Percentiles rank a stretch among this genome's conserved stretches.
phyloP scores from a whole-genome alignment of 495 filamentous ascomycete species.

The Beverwykella pulmonaria region DNA sequence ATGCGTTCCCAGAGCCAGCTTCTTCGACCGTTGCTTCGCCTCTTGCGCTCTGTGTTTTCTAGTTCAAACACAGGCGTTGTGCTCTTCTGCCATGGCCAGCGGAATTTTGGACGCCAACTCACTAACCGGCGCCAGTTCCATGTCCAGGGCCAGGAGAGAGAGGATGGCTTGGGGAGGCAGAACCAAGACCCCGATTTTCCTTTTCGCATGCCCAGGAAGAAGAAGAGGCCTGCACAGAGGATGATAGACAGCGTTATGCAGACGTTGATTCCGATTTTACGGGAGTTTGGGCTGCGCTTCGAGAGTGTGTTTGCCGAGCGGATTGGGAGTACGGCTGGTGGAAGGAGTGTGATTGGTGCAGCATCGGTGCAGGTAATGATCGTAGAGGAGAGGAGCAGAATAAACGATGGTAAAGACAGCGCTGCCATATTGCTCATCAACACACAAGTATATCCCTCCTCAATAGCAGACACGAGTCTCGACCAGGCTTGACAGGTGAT shows the following conservation, averaged over 20 bases:
- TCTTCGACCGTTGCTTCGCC: neutral
- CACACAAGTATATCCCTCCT: neutral
- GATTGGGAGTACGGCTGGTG: no score
- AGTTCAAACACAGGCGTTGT: neutral
- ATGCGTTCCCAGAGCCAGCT: neutral
- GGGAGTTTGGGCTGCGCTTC: neutral
- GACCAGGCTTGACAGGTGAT: neutral
- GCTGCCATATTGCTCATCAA: neutral
- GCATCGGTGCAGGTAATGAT: neutral
- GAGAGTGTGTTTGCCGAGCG: neutral
- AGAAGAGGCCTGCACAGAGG: conserved; percentile 7
- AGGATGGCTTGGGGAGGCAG: neutral
- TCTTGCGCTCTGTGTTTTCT: neutral
- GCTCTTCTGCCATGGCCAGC: neutral
- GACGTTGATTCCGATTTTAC: conserved; percentile 1
- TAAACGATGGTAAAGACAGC: neutral
- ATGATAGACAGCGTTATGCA: neutral
- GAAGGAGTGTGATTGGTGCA: neutral
- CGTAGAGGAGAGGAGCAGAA: neutral
- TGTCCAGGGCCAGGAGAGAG: neutral
- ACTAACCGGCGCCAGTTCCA: neutral
- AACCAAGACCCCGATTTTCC: neutral
- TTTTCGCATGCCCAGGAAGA: conserved; percentile 8
- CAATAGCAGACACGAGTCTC: neutral
- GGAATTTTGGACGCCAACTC: neutral